A percentile compares a stretch with the other conserved stretches of the same genome.
phyloP scores from a whole-genome alignment of 2,329 filamentous ascomycete genomes.

The Stachybotrys chartarum region DNA sequence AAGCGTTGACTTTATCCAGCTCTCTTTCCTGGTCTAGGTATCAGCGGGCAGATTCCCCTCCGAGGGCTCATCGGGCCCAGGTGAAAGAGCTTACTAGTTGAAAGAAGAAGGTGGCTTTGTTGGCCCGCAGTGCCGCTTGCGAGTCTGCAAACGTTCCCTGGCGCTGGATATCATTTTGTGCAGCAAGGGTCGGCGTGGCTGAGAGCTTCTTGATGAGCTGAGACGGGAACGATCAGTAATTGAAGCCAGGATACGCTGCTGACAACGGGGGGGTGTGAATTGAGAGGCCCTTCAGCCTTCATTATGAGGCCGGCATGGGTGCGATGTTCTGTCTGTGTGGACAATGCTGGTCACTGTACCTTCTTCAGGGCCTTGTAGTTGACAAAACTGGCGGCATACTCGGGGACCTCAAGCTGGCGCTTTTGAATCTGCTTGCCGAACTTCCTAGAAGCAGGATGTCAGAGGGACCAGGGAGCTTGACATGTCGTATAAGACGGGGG shows the following conservation, averaged over 20 bases:
- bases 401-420: slow-evolving; percentile 95
- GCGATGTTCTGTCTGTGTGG: neutral
- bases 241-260: neutral
- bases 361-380: slow-evolving; percentile 99
- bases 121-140: slow-evolving; percentile 87
- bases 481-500: too few species aligned
- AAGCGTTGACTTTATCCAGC: slow-evolving; percentile 95
- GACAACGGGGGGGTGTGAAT: neutral
- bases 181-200: slow-evolving; percentile 75
- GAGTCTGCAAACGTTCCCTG: slow-evolving; percentile 54
- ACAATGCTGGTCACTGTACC: slow-evolving; percentile 40
- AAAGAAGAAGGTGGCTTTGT: slow-evolving; percentile 98
- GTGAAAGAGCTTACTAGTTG: slow-evolving; percentile 60
- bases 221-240: slow-evolving; percentile 6
- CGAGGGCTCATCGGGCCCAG: slow-evolving; percentile 12
- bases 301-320: neutral
- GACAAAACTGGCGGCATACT: slow-evolving; percentile 98
- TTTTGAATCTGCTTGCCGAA: slow-evolving; percentile 99
- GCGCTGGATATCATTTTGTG: slow-evolving; percentile 59
- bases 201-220: slow-evolving; percentile 98
- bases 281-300: neutral
- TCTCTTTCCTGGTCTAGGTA: slow-evolving; percentile 71
- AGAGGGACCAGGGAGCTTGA: neutral
- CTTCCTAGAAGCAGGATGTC: slow-evolving; percentile 60
- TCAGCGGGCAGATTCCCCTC: slow-evolving; percentile 26